Conservation (phyloP, 1,284 basidiomycete genomes). For the Fomitiporia mediterranea region DNA sequence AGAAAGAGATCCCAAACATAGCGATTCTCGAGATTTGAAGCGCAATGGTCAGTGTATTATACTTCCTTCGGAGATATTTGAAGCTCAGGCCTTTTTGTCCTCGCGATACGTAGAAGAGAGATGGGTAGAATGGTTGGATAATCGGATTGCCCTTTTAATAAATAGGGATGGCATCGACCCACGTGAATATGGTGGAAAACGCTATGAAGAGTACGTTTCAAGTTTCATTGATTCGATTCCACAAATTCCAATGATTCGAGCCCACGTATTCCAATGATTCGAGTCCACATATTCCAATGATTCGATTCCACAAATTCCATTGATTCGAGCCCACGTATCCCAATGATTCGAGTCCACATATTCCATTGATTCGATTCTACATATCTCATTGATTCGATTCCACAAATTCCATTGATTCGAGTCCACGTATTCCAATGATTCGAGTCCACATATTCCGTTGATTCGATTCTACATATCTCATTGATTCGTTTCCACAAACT, state of each 20-base stretch:
- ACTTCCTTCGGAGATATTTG: no score
- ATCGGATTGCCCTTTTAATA: constrained; percentile 74
- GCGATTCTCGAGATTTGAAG: constrained; percentile 56
- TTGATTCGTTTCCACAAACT: constrained; percentile 4
- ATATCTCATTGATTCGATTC: no score
- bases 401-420: constrained; percentile 18
- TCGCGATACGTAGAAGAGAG: constrained; percentile 71
- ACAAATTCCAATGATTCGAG: neutral
- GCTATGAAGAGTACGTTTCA: constrained; percentile 74
- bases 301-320: constrained; percentile 12
- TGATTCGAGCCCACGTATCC: constrained; percentile 18
- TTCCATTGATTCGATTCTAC: no score
- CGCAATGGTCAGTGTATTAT: constrained; percentile 51
- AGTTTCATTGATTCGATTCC: constrained; percentile 19
- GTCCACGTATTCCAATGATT: constrained; percentile 9
- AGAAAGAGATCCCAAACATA: constrained; percentile 32
- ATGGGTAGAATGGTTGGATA: constrained; percentile 84
- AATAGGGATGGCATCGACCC: constrained; percentile 76
- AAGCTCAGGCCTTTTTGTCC: no score
- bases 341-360: neutral
- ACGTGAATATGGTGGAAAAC: constrained; percentile 83
- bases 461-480: neutral
- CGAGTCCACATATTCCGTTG: no score
- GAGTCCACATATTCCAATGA: no score
- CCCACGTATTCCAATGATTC: no score